A percentile compares a stretch with the other conserved stretches of the same genome.
phyloP scores from a whole-genome alignment of 2,329 filamentous ascomycete species.

The Helotiales sp. region DNA sequence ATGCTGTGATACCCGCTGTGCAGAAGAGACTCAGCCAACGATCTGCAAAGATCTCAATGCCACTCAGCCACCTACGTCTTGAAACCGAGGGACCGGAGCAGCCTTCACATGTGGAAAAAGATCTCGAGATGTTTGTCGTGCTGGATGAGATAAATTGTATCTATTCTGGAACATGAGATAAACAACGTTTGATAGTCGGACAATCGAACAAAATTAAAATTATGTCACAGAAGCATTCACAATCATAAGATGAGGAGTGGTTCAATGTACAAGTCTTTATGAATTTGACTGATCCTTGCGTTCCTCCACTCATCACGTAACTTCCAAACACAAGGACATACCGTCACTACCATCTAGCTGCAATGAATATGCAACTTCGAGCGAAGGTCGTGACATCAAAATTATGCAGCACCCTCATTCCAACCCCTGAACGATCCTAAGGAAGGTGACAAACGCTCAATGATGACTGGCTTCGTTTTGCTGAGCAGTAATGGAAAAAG shows the following conservation, averaged over 20 bases:
- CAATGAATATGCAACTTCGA: background rate
- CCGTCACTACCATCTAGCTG: background rate
- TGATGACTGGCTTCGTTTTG: slow-evolving; percentile 23
- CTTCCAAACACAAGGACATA: background rate
- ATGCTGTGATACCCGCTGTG: background rate
- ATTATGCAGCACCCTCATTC: background rate
- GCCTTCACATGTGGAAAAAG: background rate
- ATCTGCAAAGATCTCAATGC: background rate
- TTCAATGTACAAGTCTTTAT: slow-evolving; percentile 1
- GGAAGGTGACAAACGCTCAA: slow-evolving; percentile 28
- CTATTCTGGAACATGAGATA: background rate
- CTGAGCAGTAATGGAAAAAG: slow-evolving; percentile 25
- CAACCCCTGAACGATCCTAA: slow-evolving; percentile 18
- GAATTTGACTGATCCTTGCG: background rate
- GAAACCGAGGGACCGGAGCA: background rate
- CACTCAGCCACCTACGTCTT: background rate
- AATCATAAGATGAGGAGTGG: background rate
- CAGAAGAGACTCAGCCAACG: background rate
- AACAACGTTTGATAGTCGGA: background rate
- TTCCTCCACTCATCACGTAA: background rate
- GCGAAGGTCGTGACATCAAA: background rate
- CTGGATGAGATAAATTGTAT: background rate
- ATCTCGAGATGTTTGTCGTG: background rate
- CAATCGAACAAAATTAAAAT: background rate
- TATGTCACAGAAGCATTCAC: background rate